Base-by-base conservation (phyloP, 306 rosid genomes). In the Trifolium subterraneum region DNA sequence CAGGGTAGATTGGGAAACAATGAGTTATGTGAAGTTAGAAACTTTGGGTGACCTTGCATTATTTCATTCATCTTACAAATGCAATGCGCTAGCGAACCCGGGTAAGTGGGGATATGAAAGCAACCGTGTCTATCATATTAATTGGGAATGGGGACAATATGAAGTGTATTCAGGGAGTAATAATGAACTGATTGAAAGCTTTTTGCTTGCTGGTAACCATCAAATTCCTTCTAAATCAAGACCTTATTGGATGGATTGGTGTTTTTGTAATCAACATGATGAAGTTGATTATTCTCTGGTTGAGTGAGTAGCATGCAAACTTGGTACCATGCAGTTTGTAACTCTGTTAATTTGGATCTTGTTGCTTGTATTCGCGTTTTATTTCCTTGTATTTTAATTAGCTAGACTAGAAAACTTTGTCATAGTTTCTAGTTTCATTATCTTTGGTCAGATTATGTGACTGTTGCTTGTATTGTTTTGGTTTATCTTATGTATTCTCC, bases 211-310 rank as follows among this genome's bases (percentile, higher is more conserved):
- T 55, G 33, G 15, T 20, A 22, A 13, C 33, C 4, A 29, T 29
- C 33, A 29, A 29, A 4, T 29, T 29, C 5, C 25, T 22, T 22
- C 25, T 1, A 20, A 8, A 48, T 48, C 55, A 48, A 48, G 6
- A 48, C 7, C 8, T 6, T 2, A n/a, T 48, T 48, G 55, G 55
- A 19, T 48, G 20, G 55, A 48, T 48, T 55, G 61, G 61, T 55
- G 61, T 10, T 55, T 55, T 0, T n/a, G 31, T 0, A 22, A 55
- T 55, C 61, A 20, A 55, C 61, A 22, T 4, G 15, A 55, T 22
- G 61, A 55, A 22, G 61, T 55, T 10, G 61, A 20, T 55, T 55
- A 55, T 55, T 22, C 31, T 55, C 61, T 20, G 13, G 33, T 55
- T 55, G 61, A 10, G 8, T 55, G 61, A 10, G 8, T 55, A 55